phyloP scores from a whole-genome alignment of 345 rosid species.

The Populus nigra region DNA sequence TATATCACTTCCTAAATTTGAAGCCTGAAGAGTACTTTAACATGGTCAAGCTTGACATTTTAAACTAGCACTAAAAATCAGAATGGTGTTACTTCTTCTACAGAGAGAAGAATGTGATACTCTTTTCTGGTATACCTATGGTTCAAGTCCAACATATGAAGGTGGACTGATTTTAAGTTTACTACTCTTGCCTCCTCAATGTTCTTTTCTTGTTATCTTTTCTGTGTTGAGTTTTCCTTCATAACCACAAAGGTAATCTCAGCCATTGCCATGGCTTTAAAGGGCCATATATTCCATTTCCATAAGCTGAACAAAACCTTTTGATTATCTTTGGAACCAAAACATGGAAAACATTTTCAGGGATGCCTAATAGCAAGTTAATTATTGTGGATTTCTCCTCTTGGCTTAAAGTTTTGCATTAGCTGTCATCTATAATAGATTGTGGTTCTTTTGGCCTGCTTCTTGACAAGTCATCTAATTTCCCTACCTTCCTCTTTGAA shows the following conservation, averaged over 20 bases:
- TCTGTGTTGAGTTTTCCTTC: too few species aligned
- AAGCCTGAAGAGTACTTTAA: too few species aligned
- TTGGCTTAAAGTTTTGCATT: constrained; percentile 1
- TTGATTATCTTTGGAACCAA: background rate
- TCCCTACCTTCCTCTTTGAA: background rate
- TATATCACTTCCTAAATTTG: background rate
- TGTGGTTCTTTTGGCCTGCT: background rate
- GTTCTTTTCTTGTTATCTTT: background rate
- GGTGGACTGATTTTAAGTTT: background rate
- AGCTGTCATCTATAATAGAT: background rate
- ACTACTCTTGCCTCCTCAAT: background rate
- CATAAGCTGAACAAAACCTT: background rate
- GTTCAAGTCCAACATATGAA: background rate
- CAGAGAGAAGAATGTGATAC: background rate
- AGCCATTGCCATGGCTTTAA: background rate
- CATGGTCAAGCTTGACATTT: background rate
- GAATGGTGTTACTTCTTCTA: background rate
- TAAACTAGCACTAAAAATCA: background rate
- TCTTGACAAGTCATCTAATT: background rate
- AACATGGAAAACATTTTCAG: too few species aligned
- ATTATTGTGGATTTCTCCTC: background rate
- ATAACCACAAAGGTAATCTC: background rate
- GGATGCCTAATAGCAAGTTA: background rate
- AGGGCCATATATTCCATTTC: background rate
- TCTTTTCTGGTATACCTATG: too few species aligned